Conservation (phyloP, 2,329 filamentous ascomycete species). For the Ophiostoma ips region DNA sequence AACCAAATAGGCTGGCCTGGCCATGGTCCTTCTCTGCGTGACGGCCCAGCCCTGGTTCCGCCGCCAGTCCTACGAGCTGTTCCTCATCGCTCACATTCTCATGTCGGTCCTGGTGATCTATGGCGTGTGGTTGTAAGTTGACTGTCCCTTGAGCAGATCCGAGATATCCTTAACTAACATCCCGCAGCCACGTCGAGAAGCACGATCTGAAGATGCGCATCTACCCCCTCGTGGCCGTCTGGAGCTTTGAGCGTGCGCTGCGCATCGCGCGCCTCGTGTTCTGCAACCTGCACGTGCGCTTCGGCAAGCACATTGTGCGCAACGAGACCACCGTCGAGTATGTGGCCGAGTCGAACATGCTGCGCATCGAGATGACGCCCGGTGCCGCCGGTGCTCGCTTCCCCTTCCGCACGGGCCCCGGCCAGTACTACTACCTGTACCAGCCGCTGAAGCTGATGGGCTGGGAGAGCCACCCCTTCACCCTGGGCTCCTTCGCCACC, state of each 20-base stretch:
- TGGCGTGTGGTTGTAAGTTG: conserved; percentile 15
- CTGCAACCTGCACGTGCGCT: conserved; percentile 22
- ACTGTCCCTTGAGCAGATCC: background rate
- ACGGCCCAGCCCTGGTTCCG: conserved; percentile 39
- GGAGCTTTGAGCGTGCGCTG: conserved; percentile 13
- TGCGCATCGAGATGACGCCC: conserved; percentile 9
- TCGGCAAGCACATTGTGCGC: conserved; percentile 5
- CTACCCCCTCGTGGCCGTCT: conserved; percentile 13
- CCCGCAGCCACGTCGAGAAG: conserved; percentile 11
- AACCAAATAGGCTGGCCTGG: conserved; percentile 21
- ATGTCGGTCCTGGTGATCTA: conserved; percentile 27
- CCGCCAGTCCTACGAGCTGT: conserved; percentile 35
- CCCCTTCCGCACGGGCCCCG: conserved; percentile 19
- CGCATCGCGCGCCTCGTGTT: conserved; percentile 28
- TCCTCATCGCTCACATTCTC: conserved; percentile 29
- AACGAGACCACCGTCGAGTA: conserved; percentile 5
- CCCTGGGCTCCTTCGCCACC: conserved; percentile 20
- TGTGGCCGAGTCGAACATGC: conserved; percentile 9
- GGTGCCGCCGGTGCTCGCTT: background rate
- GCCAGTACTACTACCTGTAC: conserved; percentile 33
- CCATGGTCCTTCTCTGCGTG: conserved; percentile 30
- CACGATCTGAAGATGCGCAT: conserved; percentile 8
- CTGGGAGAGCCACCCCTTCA: conserved; percentile 39
- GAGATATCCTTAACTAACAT: background rate
- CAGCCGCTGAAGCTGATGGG: conserved; percentile 25